These are phyloP conservation scores for Verticillium dahliae DNA, from an alignment of 2,329 filamentous ascomycete genomes.

Conservation along the genomic window DNA sequence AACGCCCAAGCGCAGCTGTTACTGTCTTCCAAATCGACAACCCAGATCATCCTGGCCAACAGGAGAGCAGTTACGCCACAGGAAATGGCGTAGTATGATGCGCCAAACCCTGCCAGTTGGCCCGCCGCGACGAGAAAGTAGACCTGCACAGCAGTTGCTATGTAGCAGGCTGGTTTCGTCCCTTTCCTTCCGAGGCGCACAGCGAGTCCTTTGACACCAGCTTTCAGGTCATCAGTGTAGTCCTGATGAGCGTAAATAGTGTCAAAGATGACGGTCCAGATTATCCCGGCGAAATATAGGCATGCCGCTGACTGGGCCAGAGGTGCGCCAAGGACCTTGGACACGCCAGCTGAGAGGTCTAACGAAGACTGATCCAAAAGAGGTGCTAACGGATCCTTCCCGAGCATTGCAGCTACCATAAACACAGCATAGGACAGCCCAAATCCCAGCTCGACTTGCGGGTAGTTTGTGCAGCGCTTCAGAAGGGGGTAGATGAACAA, in stretches of 20 bases:
- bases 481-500: slow-evolving; percentile 23
- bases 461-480: slow-evolving; percentile 26
- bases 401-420: slow-evolving; percentile 20
- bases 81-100: not conserved
- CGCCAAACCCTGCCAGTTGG: not conserved
- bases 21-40: slow-evolving; percentile 1
- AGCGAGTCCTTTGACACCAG: slow-evolving; percentile 25
- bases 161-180: slow-evolving; percentile 7
- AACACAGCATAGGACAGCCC: slow-evolving; percentile 23
- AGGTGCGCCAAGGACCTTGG: not conserved
- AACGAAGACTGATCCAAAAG: not conserved
- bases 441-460: slow-evolving; percentile 26
- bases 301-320: slow-evolving; percentile 14
- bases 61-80: not conserved
- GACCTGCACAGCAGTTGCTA: not conserved
- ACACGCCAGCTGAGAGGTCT: not conserved
- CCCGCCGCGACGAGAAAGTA: not conserved
- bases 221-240: slow-evolving; percentile 21
- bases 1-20: slow-evolving; percentile 2
- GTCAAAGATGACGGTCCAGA: slow-evolving; percentile 27
- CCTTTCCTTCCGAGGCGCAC: slow-evolving; percentile 17
- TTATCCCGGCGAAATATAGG: slow-evolving; percentile 18
- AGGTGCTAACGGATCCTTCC: slow-evolving; percentile 10
- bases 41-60: not conserved
- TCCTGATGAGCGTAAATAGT: slow-evolving; percentile 29